These are phyloP conservation scores for Polytrichum formosum DNA, from an alignment of 225 moss, liverwort and hornwort genomes.

Conservation along the genomic window DNA sequence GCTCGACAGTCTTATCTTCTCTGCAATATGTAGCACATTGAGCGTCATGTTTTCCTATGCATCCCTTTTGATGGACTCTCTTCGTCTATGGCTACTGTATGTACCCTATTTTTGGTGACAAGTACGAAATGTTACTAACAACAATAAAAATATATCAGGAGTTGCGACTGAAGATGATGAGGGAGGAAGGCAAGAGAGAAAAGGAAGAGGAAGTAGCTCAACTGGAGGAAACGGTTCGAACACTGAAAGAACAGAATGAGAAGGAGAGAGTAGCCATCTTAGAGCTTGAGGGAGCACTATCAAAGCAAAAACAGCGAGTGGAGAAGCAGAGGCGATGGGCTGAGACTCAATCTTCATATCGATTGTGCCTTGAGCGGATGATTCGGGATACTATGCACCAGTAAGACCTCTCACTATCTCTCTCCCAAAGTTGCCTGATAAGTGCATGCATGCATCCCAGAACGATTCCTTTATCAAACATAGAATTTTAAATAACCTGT, in stretches of 20 bases:
- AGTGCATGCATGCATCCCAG: too few species aligned
- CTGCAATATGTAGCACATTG: neutral
- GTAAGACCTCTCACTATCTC: constrained; percentile 20
- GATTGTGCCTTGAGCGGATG: constrained; percentile 53
- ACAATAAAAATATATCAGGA: constrained; percentile 20
- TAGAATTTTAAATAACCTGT: too few species aligned
- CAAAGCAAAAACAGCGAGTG: constrained; percentile 58
- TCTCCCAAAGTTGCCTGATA: neutral
- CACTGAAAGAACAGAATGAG: constrained; percentile 45
- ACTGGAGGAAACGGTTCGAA: constrained; percentile 43
- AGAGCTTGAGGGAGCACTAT: constrained; percentile 46
- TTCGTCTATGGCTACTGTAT: too few species aligned
- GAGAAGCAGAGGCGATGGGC: constrained; percentile 59
- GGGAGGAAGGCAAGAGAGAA: constrained; percentile 58
- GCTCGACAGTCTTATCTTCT: neutral
- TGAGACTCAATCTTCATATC: constrained; percentile 50
- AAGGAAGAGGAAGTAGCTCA: constrained; percentile 48
- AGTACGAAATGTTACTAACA: too few species aligned
- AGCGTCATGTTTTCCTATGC: neutral
- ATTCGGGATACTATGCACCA: constrained; percentile 60
- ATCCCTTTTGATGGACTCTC: neutral
- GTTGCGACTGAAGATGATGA: constrained; percentile 52
- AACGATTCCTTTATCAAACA: too few species aligned
- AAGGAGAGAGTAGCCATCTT: constrained; percentile 29
- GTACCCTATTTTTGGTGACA: too few species aligned